Conservation (phyloP, 2,329 filamentous ascomycete genomes). For the Epichloe sp. region DNA sequence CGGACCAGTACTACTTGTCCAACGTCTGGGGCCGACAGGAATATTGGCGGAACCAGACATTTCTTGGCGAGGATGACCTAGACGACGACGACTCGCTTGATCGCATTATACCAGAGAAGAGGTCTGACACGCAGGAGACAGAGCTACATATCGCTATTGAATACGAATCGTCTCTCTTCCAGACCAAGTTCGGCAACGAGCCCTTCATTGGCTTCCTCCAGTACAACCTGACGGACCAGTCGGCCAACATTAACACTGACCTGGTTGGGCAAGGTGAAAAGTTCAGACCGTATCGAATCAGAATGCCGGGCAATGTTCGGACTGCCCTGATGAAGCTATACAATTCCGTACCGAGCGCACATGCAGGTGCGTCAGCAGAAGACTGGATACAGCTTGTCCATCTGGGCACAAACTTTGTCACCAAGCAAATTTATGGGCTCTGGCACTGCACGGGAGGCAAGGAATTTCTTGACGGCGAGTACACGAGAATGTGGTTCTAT, state of each 20-base stretch:
- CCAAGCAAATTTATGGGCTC: conserved; percentile 22
- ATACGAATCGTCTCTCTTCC: conserved; percentile 27
- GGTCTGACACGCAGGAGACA: conserved; percentile 10
- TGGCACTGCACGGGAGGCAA: conserved; percentile 28
- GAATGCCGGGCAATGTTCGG: conserved; percentile 20
- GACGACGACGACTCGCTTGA: conserved; percentile 8
- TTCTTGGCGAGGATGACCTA: conserved; percentile 11
- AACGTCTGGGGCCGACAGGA: conserved; percentile 31
- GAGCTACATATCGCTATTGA: conserved; percentile 26
- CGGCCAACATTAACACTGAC: conserved; percentile 12
- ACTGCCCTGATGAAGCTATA: conserved; percentile 18
- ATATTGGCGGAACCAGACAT: conserved; percentile 21
- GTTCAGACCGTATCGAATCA: conserved; percentile 18
- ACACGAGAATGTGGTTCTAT: conserved; percentile 25
- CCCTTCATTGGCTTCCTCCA: conserved; percentile 20
- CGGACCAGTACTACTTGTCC: conserved; percentile 31
- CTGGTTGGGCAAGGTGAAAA: conserved; percentile 12
- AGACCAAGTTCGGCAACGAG: conserved; percentile 24
- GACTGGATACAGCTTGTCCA: conserved; percentile 19
- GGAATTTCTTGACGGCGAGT: conserved; percentile 18
- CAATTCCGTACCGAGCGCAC: conserved; percentile 15
- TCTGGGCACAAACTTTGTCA: conserved; percentile 25
- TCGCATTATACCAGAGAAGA: conserved; percentile 11
- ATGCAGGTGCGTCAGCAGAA: conserved; percentile 13
- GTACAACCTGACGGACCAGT: conserved; percentile 16